Conservation (phyloP, 2,329 filamentous ascomycete genomes). For the Phialemoniopsis sp. region DNA sequence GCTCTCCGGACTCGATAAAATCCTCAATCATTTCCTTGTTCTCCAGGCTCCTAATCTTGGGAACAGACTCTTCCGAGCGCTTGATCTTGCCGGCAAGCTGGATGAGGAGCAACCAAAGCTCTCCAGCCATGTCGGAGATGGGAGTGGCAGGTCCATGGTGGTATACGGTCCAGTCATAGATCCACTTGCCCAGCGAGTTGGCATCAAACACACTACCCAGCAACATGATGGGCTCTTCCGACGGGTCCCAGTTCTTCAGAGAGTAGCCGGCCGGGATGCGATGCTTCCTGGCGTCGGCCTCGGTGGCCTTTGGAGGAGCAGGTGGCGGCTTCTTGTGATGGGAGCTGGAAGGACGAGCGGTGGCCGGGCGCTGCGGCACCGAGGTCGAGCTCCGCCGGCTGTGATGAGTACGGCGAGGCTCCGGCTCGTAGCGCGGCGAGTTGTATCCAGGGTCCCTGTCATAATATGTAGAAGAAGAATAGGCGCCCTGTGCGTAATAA, state of each 20-base stretch:
- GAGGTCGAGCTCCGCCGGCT: slow-evolving; percentile 43
- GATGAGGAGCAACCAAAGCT: slow-evolving; percentile 92
- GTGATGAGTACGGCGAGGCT: slow-evolving; percentile 30
- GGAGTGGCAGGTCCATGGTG: slow-evolving; percentile 77
- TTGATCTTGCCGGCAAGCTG: slow-evolving; percentile 93
- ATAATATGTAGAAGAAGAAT: slow-evolving; percentile 23
- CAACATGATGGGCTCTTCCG: slow-evolving; percentile 88
- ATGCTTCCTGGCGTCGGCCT: slow-evolving; percentile 57
- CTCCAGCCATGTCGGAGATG: slow-evolving; percentile 86
- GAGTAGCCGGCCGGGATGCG: slow-evolving; percentile 87
- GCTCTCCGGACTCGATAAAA: slow-evolving; percentile 84
- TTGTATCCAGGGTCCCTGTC: slow-evolving; percentile 35
- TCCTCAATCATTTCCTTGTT: slow-evolving; percentile 81
- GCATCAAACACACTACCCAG: slow-evolving; percentile 95
- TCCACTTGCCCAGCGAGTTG: slow-evolving; percentile 97
- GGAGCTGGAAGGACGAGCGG: slow-evolving; percentile 41
- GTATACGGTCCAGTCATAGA: slow-evolving; percentile 98
- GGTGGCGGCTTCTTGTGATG: slow-evolving; percentile 33
- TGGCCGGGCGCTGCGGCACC: slow-evolving; percentile 47
- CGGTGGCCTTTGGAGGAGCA: slow-evolving; percentile 45
- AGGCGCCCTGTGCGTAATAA: slow-evolving; percentile 49
- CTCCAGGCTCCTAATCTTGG: slow-evolving; percentile 67
- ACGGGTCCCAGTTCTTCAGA: slow-evolving; percentile 97
- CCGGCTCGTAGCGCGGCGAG: slow-evolving; percentile 36
- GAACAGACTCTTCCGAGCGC: slow-evolving; percentile 74